Evolutionary conservation across 1,284 basidiomycete species (phyloP).

Genomic region (Melampsora larici-populina): DNA sequence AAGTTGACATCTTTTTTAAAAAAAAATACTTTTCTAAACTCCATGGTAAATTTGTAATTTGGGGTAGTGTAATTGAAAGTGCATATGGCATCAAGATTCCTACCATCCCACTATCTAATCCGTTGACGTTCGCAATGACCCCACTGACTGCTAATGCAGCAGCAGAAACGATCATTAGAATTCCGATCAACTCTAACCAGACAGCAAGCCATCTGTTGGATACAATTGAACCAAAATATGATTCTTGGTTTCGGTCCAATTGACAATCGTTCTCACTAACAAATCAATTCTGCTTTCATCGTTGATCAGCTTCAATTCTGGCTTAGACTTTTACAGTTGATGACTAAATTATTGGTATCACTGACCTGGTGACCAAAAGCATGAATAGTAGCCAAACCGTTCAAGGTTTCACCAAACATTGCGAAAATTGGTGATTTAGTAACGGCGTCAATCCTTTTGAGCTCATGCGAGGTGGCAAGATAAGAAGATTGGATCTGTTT

Average conservation of each 20-base stretch:
- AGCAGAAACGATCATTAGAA: slow-evolving; percentile 72
- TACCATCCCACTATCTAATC: slow-evolving; percentile 80
- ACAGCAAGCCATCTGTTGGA: slow-evolving; percentile 78
- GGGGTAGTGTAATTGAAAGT: slow-evolving; percentile 59
- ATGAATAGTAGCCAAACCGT: slow-evolving; percentile 79
- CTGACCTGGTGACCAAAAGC: slow-evolving; percentile 54
- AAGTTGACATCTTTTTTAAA: too few species aligned
- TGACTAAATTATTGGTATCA: not conserved
- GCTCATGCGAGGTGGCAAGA: slow-evolving; percentile 80
- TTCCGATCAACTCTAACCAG: slow-evolving; percentile 74
- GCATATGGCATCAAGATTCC: slow-evolving; percentile 87
- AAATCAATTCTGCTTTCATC: slow-evolving; percentile 67
- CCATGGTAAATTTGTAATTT: too few species aligned
- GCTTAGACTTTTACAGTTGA: slow-evolving; percentile 49
- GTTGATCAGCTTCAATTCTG: not conserved
- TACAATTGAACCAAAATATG: slow-evolving; percentile 67
- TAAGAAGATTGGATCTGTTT: slow-evolving; percentile 65
- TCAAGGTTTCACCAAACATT: slow-evolving; percentile 71
- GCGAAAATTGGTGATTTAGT: slow-evolving; percentile 84
- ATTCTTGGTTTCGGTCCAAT: slow-evolving; percentile 73
- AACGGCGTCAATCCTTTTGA: slow-evolving; percentile 86
- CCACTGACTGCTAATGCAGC: slow-evolving; percentile 68
- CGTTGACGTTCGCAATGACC: slow-evolving; percentile 62
- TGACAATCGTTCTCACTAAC: slow-evolving; percentile 71
- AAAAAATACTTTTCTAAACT: too few species aligned